Evolutionary conservation across 257 asterid species (phyloP).

Genomic region (Nicotiana knightiana): DNA sequence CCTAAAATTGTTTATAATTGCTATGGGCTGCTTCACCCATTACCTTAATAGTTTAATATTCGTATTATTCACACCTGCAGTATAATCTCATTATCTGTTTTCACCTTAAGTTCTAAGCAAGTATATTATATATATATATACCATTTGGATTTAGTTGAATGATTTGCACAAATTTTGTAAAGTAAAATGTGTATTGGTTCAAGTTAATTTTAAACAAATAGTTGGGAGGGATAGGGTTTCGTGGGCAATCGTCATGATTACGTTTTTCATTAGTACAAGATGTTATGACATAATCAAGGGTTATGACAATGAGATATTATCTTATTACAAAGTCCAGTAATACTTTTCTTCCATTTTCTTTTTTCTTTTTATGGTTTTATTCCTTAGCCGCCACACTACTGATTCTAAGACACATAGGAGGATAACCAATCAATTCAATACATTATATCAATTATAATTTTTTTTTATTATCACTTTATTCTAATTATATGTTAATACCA

Average conservation of each 20-base stretch:
- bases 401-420: background rate
- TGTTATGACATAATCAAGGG: background rate
- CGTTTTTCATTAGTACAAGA: background rate
- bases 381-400: background rate
- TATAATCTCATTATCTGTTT: background rate
- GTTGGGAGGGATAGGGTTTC: background rate
- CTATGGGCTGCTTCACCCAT: background rate
- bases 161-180: background rate
- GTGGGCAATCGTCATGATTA: constrained; percentile 1
- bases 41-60: background rate
- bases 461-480: too few relatives aligned
- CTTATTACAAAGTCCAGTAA: background rate
- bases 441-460: too few relatives aligned
- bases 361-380: background rate
- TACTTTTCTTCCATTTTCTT: background rate
- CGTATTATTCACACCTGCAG: too few relatives aligned
- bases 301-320: background rate
- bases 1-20: too few relatives aligned
- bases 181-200: background rate
- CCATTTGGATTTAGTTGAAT: background rate
- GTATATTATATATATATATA: too few relatives aligned
- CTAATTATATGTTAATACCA: too few relatives aligned
- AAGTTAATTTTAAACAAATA: background rate
- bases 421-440: background rate
- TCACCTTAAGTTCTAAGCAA: background rate